A percentile compares a stretch with the other conserved stretches of the same genome.
Evolutionary conservation across 768 basidiomycete genomes (phyloP).

Genomic region (Botryobasidium botryosum): DNA sequence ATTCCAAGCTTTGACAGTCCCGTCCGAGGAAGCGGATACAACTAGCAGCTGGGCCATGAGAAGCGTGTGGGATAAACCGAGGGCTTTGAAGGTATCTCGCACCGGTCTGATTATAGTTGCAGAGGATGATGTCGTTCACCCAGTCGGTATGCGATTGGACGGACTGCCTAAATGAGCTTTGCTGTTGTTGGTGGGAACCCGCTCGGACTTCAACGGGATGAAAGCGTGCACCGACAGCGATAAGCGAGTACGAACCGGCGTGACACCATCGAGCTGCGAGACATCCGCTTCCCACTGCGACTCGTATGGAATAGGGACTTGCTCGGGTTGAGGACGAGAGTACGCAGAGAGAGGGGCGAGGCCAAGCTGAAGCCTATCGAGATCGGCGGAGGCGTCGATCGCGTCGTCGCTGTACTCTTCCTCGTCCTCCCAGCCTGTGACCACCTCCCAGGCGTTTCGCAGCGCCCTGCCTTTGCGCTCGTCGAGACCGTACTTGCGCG

Average conservation of each 20-base stretch:
- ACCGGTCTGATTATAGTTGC: constrained; percentile 84
- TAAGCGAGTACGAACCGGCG: neutral
- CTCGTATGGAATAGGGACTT: constrained; percentile 38
- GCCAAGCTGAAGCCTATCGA: neutral
- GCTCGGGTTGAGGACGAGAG: neutral
- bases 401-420: constrained; percentile 44
- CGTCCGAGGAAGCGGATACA: constrained; percentile 89
- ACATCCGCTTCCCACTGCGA: constrained; percentile 64
- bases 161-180: constrained; percentile 57
- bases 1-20: constrained; percentile 84
- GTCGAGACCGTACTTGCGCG: constrained; percentile 17
- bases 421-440: constrained; percentile 76
- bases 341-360: too few relatives aligned
- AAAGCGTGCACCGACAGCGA: neutral
- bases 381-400: constrained; percentile 16
- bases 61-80: neutral
- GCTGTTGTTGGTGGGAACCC: too few relatives aligned
- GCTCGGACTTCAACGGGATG: too few relatives aligned
- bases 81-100: constrained; percentile 14
- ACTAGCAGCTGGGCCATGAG: constrained; percentile 26
- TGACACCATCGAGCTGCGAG: neutral
- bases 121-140: constrained; percentile 88
- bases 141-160: constrained; percentile 86
- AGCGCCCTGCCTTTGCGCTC: constrained; percentile 20
- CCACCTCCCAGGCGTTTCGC: constrained; percentile 42